Conservation (phyloP, 768 basidiomycete species). For the Hericium erinaceus region DNA sequence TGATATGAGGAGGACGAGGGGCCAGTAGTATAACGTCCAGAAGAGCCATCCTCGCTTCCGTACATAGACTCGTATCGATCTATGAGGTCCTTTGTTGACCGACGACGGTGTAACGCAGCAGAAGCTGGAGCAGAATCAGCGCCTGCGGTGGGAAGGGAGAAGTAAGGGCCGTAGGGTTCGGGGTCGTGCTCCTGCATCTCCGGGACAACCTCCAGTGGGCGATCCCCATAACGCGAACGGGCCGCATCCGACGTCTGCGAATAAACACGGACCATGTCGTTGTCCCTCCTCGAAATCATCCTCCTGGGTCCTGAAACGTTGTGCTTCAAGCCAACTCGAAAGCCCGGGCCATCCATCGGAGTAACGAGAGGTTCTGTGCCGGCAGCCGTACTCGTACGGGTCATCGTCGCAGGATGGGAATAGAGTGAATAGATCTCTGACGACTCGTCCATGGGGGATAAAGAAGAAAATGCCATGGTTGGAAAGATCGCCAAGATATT, state of each 20-base stretch:
- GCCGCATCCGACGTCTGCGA: constrained; percentile 1
- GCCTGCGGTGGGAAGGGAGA: constrained; percentile 6
- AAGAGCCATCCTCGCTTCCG: background rate
- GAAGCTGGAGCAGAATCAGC: background rate
- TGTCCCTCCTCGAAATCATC: constrained; percentile 1
- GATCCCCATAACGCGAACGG: constrained; percentile 3
- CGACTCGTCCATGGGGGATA: constrained; percentile 7
- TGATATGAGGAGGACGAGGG: constrained; percentile 9
- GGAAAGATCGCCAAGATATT: background rate
- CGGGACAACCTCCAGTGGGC: constrained; percentile 1
- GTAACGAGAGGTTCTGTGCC: constrained; percentile 3
- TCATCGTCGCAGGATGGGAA: constrained; percentile 2
- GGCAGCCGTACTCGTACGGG: background rate
- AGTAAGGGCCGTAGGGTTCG: constrained; percentile 13
- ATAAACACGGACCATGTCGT: constrained; percentile 4
- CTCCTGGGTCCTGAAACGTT: constrained; percentile 4
- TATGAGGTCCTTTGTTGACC: constrained; percentile 43
- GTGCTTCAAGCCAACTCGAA: background rate
- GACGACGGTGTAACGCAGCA: constrained; percentile 4
- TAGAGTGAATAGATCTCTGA: constrained; percentile 14
- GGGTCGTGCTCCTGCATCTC: constrained; percentile 10
- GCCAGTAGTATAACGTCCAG: constrained; percentile 11
- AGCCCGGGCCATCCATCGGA: constrained; percentile 2
- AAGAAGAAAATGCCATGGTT: background rate
- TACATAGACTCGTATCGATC: constrained; percentile 41